A percentile compares a stretch with the other conserved stretches of the same genome.
Conservation (phyloP, 345 rosid species). For the Aquilaria sinensis region DNA sequence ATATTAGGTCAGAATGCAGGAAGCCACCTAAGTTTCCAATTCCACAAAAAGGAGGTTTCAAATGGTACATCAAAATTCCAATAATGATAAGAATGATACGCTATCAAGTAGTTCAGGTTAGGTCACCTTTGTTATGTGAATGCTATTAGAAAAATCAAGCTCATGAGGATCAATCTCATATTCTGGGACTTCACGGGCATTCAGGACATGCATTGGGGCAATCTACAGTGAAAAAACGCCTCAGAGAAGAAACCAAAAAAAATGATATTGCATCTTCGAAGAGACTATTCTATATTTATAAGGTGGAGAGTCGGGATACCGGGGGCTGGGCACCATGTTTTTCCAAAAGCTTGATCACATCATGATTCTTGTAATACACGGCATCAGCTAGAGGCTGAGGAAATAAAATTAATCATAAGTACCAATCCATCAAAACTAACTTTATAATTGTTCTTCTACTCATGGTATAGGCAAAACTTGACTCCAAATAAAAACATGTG, state of each 20-base stretch:
- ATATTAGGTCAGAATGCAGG: no score
- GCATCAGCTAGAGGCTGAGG: constrained; percentile 89
- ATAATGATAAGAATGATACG: background rate
- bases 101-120: background rate
- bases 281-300: background rate
- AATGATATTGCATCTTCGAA: background rate
- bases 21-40: background rate
- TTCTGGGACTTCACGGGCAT: constrained; percentile 71
- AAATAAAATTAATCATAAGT: constrained; percentile 7
- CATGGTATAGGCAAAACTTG: no score
- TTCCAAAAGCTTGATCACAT: constrained; percentile 71
- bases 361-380: constrained; percentile 58
- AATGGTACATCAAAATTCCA: no score
- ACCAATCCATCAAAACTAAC: no score
- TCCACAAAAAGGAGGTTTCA: background rate
- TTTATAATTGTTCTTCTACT: no score
- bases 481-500: no score
- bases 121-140: constrained; percentile 65
- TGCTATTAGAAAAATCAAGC: constrained; percentile 73
- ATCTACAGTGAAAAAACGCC: constrained; percentile 25
- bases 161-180: constrained; percentile 70
- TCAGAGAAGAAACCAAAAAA: background rate
- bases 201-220: constrained; percentile 75
- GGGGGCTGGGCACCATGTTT: constrained; percentile 64
- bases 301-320: constrained; percentile 26